These are phyloP conservation scores for Phyllosticta ampelicida DNA, from an alignment of 2,329 filamentous ascomycete genomes.

Conservation along the genomic window DNA sequence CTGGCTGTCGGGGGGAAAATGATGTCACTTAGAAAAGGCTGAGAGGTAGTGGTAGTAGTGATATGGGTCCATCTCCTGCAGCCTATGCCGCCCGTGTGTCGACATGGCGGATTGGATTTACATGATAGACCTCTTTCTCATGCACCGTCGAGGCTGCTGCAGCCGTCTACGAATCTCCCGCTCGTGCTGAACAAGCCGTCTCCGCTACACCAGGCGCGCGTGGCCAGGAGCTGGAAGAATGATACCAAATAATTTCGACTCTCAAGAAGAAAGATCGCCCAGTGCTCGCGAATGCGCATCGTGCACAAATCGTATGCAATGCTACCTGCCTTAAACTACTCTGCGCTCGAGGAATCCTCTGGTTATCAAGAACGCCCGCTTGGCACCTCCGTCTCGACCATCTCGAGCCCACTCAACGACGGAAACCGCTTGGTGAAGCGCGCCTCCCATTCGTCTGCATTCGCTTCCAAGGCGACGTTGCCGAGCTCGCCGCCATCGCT, in stretches of 20 bases:
- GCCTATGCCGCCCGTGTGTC: too few species aligned
- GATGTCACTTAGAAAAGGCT: too few species aligned
- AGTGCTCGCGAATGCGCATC: background rate
- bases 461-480: background rate
- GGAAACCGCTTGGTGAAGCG: slow-evolving; percentile 82
- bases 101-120: too few species aligned
- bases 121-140: too few species aligned
- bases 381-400: slow-evolving; percentile 60
- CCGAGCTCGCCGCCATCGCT: background rate
- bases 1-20: too few species aligned
- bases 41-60: too few species aligned
- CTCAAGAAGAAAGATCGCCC: background rate
- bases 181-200: background rate
- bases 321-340: background rate
- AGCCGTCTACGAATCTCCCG: background rate
- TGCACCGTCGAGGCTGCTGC: too few species aligned
- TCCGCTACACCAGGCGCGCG: background rate
- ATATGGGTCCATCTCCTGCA: too few species aligned
- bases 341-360: background rate
- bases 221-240: background rate
- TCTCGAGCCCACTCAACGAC: slow-evolving; percentile 72
- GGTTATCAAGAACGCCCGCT: background rate
- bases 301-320: background rate
- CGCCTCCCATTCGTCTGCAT: slow-evolving; percentile 54
- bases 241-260: background rate